These are phyloP conservation scores for Aspergillus spinulosporus DNA, from an alignment of 2,329 filamentous ascomycete genomes.

Conservation along the genomic window DNA sequence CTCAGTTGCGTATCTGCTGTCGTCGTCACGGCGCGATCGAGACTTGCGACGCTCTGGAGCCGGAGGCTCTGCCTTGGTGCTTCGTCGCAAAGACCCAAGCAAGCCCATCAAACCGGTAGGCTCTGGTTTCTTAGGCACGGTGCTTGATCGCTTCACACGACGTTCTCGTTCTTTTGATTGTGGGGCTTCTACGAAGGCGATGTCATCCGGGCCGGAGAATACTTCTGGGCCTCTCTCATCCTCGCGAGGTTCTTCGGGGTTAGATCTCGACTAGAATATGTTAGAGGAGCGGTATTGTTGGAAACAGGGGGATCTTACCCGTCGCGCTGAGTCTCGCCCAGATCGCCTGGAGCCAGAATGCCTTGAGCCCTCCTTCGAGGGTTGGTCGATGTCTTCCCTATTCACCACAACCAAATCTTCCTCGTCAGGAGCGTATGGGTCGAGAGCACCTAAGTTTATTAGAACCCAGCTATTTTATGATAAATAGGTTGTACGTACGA, in stretches of 20 bases:
- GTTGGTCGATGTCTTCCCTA: slow-evolving; percentile 43
- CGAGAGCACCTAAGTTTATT: slow-evolving; percentile 37
- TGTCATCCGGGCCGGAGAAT: slow-evolving; percentile 51
- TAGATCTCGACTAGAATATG: slow-evolving; percentile 34
- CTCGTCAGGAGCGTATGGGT: slow-evolving; percentile 65
- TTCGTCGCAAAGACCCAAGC: slow-evolving; percentile 53
- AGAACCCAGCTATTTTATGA: background rate
- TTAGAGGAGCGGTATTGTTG: background rate
- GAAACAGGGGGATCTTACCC: slow-evolving; percentile 30
- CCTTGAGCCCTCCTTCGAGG: slow-evolving; percentile 34
- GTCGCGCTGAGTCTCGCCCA: slow-evolving; percentile 39
- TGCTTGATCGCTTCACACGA: slow-evolving; percentile 61
- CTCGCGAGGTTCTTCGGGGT: slow-evolving; percentile 38
- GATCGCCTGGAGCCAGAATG: slow-evolving; percentile 31
- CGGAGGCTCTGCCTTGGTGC: slow-evolving; percentile 34
- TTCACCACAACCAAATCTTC: slow-evolving; percentile 64
- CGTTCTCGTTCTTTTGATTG: slow-evolving; percentile 35
- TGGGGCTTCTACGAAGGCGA: slow-evolving; percentile 53
- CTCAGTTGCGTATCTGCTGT: slow-evolving; percentile 34
- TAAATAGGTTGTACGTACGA: slow-evolving; percentile 25
- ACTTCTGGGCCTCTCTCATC: slow-evolving; percentile 52
- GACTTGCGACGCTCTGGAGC: slow-evolving; percentile 41
- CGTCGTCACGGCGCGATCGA: slow-evolving; percentile 40
- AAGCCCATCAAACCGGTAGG: slow-evolving; percentile 60
- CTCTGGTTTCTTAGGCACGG: slow-evolving; percentile 62